Conservation (phyloP, 495 filamentous ascomycete species). For the Talaromyces liani region DNA sequence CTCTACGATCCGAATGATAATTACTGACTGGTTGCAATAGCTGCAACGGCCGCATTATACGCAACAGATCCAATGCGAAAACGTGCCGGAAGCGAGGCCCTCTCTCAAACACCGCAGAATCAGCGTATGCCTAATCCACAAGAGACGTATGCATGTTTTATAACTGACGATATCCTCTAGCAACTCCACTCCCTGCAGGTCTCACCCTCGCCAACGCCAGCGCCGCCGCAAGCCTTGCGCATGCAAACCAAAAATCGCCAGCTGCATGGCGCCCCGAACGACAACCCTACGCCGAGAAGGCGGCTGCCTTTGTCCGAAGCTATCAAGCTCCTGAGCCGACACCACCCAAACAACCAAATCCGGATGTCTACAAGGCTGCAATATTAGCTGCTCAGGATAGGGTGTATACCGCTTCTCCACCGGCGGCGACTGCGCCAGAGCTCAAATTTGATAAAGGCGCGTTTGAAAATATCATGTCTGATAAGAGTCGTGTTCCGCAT, state of each 20-base stretch:
- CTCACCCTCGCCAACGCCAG: conserved; percentile 63
- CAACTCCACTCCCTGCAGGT: conserved; percentile 25
- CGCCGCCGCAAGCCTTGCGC: conserved; percentile 65
- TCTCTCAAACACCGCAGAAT: conserved; percentile 33
- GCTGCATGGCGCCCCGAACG: conserved; percentile 54
- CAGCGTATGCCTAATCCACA: background rate
- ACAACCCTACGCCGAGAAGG: conserved; percentile 57
- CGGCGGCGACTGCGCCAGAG: conserved; percentile 29
- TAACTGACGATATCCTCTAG: background rate
- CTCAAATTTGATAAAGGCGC: background rate
- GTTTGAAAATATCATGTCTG: conserved; percentile 18
- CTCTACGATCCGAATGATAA: background rate
- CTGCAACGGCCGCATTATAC: conserved; percentile 47
- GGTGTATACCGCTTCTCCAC: conserved; percentile 23
- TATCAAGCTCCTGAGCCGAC: conserved; percentile 49
- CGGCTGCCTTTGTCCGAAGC: conserved; percentile 62
- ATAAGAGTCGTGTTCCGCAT: conserved; percentile 24
- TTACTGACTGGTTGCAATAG: conserved; percentile 17
- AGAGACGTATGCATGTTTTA: background rate
- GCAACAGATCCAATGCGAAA: conserved; percentile 38
- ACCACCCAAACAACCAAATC: conserved; percentile 46
- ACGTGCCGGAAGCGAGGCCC: conserved; percentile 29
- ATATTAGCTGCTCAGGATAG: conserved; percentile 58
- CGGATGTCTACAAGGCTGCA: conserved; percentile 66
- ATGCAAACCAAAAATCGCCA: conserved; percentile 55